Base-by-base conservation (phyloP, 768 basidiomycete species). In the Cubamyces sp. region DNA sequence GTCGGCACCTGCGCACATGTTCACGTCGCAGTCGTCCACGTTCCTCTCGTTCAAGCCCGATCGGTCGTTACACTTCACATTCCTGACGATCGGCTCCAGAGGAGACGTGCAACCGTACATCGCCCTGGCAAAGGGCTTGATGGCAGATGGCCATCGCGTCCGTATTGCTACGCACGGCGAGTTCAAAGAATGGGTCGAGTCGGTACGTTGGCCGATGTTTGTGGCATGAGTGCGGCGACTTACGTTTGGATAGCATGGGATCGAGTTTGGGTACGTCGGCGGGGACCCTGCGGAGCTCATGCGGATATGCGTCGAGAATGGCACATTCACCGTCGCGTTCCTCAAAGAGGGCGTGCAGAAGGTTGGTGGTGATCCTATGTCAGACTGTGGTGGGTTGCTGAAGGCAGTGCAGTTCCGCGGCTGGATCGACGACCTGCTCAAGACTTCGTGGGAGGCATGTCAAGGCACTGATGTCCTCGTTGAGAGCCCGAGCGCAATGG, bases 21-120 rank as follows among this genome's bases (percentile, higher is more conserved):
- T 99, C 75, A 94, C 90, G 1, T 96, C 93, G 12, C 88, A 91
- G n/a, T 94, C 93, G 0, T 94, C 93, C 3, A 96, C 96, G 2
- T 98, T 98, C 78, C 77, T 99, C 66, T 96, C 94, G 6, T 99
- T 99, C 80, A 96, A 94, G 74, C 97, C 96, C 2, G 82, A 84
- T 68, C 84, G 91, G 67, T 79, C 91, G 2, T 76, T 99, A 62
- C 89, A 87, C 68, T 92, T 99, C 70, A 98, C 97, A 0, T 94
- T 96, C 76, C 76, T 98, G 64, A 98, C 96, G 1, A 97, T 99
- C 67, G 96, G 96, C 6, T 95, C 94, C 21, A 84, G 96, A 53
- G 96, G 96, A 54, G 96, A 99, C 73, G 97, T 98, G 9, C 96
- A 99, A 74, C 96, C 96, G 12, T 99, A 98, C 72, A 98, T 99